These are phyloP conservation scores for Penicillium sp. DNA, from an alignment of 2,329 filamentous ascomycete genomes.

Conservation along the genomic window DNA sequence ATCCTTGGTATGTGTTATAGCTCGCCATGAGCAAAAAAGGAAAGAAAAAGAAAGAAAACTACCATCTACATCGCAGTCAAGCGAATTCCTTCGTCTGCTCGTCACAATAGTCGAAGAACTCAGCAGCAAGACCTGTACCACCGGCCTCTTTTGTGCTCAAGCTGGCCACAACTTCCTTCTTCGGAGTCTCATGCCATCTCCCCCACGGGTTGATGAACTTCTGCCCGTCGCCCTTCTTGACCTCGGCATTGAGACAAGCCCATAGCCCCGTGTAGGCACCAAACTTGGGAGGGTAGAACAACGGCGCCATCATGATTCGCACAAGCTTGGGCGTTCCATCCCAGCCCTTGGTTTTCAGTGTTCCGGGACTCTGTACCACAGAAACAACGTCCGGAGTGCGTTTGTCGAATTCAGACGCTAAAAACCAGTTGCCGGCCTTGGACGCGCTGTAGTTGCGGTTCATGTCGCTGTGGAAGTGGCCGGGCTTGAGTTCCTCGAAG, in stretches of 20 bases:
- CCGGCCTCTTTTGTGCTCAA: not conserved
- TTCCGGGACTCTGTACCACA: conserved; percentile 6
- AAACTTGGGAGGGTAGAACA: conserved; percentile 15
- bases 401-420: conserved; percentile 28
- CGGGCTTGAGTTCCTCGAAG: conserved; percentile 17
- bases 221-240: not conserved
- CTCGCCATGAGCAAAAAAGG: no score
- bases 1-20: no score
- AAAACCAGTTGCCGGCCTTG: conserved; percentile 36
- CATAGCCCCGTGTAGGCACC: not conserved
- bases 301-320: conserved; percentile 14
- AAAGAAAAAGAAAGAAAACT: no score
- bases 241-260: not conserved
- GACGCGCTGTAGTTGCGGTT: conserved; percentile 18
- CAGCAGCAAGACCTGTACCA: not conserved
- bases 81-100: not conserved
- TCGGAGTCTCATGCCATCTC: not conserved
- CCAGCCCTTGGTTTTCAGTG: not conserved
- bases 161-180: not conserved
- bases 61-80: not conserved
- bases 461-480: conserved; percentile 23
- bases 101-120: not conserved
- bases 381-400: conserved; percentile 7
- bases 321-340: not conserved
- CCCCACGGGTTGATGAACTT: not conserved